Evolutionary conservation across 1,284 basidiomycete species (phyloP).

Genomic region (Sphagnurus paluster): DNA sequence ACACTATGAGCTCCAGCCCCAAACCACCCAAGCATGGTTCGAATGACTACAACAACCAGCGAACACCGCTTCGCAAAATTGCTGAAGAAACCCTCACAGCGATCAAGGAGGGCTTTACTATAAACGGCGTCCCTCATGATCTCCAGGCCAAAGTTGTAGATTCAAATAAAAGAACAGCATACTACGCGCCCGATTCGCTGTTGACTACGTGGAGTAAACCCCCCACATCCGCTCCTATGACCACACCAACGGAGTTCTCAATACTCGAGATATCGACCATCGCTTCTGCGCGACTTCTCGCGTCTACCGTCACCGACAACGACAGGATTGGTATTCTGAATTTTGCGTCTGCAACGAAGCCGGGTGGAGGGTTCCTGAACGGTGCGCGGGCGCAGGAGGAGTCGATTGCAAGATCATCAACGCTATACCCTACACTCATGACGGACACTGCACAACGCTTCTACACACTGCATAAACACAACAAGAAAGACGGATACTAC

Average conservation of each 20-base stretch:
- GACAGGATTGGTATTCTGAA: conserved; percentile 60
- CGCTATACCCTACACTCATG: conserved; percentile 62
- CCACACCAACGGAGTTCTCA: conserved; percentile 31
- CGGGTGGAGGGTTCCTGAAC: conserved; percentile 69
- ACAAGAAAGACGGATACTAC: conserved; percentile 58
- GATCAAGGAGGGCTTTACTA: conserved; percentile 31
- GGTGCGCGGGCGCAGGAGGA: conserved; percentile 77
- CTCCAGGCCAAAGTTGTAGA: conserved; percentile 25
- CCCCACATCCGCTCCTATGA: conserved; percentile 2
- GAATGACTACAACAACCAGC: conserved; percentile 17
- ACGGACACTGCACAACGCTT: conserved; percentile 53
- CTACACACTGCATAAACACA: conserved; percentile 54
- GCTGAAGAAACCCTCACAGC: conserved; percentile 35
- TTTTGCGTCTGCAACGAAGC: conserved; percentile 70
- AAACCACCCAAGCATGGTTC: conserved; percentile 1
- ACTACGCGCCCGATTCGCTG: conserved; percentile 33
- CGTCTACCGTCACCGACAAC: conserved; percentile 16
- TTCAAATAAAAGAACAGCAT: conserved; percentile 30
- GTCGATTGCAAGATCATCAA: conserved; percentile 69
- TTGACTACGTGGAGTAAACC: conserved; percentile 26
- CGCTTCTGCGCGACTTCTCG: conserved; percentile 42
- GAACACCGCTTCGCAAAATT: conserved; percentile 27
- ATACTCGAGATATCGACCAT: conserved; percentile 57
- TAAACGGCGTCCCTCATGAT: conserved; percentile 23
- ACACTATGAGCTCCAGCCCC: not conserved